Evolutionary conservation across 2,329 filamentous ascomycete species (phyloP), one percentile per base, ranked within the genome.

Genomic region (Fusarium virguliforme): DNA sequence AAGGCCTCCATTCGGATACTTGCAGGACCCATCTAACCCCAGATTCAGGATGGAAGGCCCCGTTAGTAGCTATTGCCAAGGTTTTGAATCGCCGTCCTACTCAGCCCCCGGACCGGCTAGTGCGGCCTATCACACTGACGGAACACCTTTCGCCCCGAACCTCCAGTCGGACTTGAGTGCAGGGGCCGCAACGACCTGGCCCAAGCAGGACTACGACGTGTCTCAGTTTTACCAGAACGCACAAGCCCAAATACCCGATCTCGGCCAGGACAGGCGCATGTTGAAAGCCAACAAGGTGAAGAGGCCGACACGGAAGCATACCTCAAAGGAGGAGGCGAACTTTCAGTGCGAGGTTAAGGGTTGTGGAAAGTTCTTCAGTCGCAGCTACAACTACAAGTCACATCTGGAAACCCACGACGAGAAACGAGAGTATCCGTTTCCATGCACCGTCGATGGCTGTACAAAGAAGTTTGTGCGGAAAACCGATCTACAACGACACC

Each of bases 371-470:
- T 87, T 91, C 15, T 97, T 97, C 79, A 93, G 93, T 71, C 86
- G 94, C 68, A 91, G 89, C 75, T 97, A 95, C 83, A 97, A 97
- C 81, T 94, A 91, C 82, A 94, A 93, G 76, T 92, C 94, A 32
- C 94, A 97, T 79, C 87, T 95, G 86, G 91, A 95, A 76, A 95
- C 91, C 1, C 94, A 97, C 77, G 90, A 96, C 76, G 90, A 93
- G 13, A 87, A 88, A 65, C 87, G 92, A 62, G 88, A 89, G 74
- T 93, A 92, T 75, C 90, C 91, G 0, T 92, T 94, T 75, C 85
- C 86, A 1, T 97, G 94, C 80, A 83, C 83, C 2, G 83, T 89
- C 32, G 80, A 85, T 3, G 87, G 86, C 58, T 97, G 94, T 81
- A 86, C 82, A 72, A 94, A 92, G 82, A 88, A 89, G 57, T 97